phyloP scores from a whole-genome alignment of 2,329 filamentous ascomycete genomes.

The Botrytis galanthina region DNA sequence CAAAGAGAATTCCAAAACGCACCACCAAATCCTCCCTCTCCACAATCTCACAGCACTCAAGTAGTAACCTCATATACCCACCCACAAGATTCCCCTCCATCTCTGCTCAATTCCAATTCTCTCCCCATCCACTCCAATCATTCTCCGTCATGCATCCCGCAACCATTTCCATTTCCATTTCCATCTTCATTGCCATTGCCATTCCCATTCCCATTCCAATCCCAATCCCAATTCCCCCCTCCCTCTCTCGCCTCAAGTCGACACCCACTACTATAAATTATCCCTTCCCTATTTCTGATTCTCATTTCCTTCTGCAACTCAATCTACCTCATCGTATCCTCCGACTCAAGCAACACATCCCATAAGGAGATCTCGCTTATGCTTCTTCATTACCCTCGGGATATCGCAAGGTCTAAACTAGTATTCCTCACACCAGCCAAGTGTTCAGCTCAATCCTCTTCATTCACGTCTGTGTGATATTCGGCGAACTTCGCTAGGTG shows the following conservation, averaged over 20 bases:
- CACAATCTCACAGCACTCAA: neutral
- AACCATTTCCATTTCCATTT: no score
- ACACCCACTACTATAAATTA: no score
- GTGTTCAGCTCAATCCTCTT: neutral
- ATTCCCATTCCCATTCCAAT: no score
- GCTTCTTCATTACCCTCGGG: neutral
- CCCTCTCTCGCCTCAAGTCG: no score
- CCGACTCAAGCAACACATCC: rapidly evolving
- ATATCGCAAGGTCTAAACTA: neutral
- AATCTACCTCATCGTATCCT: neutral
- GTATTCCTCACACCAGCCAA: neutral
- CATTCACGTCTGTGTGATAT: neutral
- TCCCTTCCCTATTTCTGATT: no score
- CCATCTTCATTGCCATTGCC: no score
- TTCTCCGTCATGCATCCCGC: no score
- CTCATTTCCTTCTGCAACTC: neutral
- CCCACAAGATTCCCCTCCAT: neutral
- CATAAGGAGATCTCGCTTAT: neutral
- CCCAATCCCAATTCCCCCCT: no score
- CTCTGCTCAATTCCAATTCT: no score
- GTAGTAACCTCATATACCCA: neutral
- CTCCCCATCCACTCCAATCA: no score
- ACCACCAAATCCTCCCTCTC: neutral
- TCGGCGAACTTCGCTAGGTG: neutral
- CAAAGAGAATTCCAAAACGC: neutral